These are phyloP conservation scores for Coemansia sp. DNA, from an alignment of 192 early-diverging fungal genomes.

Conservation along the genomic window DNA sequence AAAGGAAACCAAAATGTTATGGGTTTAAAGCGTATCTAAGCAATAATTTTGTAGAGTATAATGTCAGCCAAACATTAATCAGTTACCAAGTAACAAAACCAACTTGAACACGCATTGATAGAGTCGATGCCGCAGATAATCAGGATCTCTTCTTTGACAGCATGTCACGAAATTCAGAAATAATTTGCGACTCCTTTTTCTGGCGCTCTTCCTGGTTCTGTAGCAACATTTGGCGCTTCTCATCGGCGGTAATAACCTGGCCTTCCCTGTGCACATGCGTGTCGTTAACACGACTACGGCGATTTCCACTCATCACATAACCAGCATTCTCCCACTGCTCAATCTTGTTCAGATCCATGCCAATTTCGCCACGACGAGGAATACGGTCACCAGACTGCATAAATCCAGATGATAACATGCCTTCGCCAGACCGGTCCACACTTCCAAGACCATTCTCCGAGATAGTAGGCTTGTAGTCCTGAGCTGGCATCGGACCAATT, in stretches of 20 bases:
- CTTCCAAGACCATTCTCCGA: constrained; percentile 65
- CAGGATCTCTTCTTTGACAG: constrained; percentile 54
- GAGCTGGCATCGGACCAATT: background rate
- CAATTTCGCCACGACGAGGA: constrained; percentile 96
- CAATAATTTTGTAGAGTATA: too few species aligned
- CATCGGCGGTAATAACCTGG: constrained; percentile 94
- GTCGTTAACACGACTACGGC: constrained; percentile 93
- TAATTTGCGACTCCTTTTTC: constrained; percentile 89
- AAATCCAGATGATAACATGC: constrained; percentile 85
- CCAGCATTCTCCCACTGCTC: constrained; percentile 80
- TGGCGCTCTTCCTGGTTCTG: constrained; percentile 87
- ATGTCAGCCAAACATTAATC: too few species aligned
- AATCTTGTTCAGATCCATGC: constrained; percentile 82
- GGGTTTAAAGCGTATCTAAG: too few species aligned
- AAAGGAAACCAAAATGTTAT: too few species aligned
- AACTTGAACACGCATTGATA: too few species aligned
- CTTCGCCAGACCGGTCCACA: constrained; percentile 84
- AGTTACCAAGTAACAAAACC: too few species aligned
- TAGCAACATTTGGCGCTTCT: constrained; percentile 81
- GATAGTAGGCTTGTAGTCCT: background rate
- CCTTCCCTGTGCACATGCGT: constrained; percentile 95
- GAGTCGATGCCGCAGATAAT: too few species aligned
- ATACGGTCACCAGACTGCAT: constrained; percentile 92
- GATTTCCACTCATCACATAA: constrained; percentile 95
- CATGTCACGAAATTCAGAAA: constrained; percentile 88